Base-by-base conservation (phyloP, 768 basidiomycete species). In the Hydnomerulius pinastri region DNA sequence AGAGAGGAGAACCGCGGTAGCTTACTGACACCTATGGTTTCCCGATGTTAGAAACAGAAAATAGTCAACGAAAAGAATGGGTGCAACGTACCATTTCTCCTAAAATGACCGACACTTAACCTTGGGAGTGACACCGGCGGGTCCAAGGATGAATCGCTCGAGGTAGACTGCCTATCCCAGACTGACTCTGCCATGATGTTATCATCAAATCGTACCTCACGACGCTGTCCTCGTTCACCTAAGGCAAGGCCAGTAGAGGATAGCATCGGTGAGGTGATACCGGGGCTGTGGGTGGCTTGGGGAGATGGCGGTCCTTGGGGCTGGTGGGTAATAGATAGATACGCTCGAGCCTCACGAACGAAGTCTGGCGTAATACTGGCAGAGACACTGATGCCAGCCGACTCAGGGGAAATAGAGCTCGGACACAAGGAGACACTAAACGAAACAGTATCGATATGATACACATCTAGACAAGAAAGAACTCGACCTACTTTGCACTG, bases 201-300 rank as follows among this genome's bases (percentile, higher is more conserved):
- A 6, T 68, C 67, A 25, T 70, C 67, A 21, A 68, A 68, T 15
- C 68, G 62, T 15, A 68, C 67, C 47, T 68, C 67, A 6, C 67
- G 67, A n/a, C 62, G 64, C 23, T 59, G 67, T 12, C 54, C 68
- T 35, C 53, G 60, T 20, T 58, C 64, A 18, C 66, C 59, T 3
- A 56, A 2, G 20, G 64, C 57, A 30, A 70, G 58, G n/a, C 68
- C 60, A 4, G 54, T 54, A 6, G 68, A 68, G n/a, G 67, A 70
- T 36, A 68, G 35, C 17, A 68, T 40, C 10, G 67, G 67, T 0
- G 67, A 68, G 6, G 64, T 32, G 15, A 63, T 43, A 20, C 46
- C 56, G 15, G 64, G 60, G 40, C 60, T 70, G 29, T 42, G 57
- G 23, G 53, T n/a, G 5, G 17, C 21, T 27, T 48, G 47, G 43